phyloP scores from a whole-genome alignment of 208 protist species.

The Naegleria gruberi region DNA sequence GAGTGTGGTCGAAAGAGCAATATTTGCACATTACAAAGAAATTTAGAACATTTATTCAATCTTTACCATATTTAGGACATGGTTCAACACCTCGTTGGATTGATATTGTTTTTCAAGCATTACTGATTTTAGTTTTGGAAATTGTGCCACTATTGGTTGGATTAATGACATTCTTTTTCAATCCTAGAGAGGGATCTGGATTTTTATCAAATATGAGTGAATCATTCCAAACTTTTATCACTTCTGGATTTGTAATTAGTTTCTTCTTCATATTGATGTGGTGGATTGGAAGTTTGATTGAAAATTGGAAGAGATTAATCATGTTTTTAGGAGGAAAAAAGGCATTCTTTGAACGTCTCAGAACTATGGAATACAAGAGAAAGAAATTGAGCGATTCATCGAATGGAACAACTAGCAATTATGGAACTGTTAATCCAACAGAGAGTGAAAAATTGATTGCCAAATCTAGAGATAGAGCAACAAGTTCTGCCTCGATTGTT shows the following conservation, averaged over 20 bases:
- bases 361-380: neutral
- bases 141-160: neutral
- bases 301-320: conserved; percentile 3
- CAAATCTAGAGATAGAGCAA: neutral
- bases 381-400: neutral
- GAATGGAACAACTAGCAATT: neutral
- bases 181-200: neutral
- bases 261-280: neutral
- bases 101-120: neutral
- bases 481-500: neutral
- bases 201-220: neutral
- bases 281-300: conserved; percentile 6
- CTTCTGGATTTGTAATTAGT: neutral
- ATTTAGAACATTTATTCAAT: neutral
- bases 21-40: neutral
- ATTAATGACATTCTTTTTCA: neutral
- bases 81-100: neutral
- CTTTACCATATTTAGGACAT: neutral
- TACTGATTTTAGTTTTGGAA: neutral
- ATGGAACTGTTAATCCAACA: neutral
- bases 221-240: neutral
- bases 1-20: neutral
- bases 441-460: neutral
- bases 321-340: neutral
- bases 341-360: neutral